A percentile compares a stretch with the other conserved stretches of the same genome.
Evolutionary conservation across 805 yeast species (phyloP).

Genomic region (Candida odintsovae): DNA sequence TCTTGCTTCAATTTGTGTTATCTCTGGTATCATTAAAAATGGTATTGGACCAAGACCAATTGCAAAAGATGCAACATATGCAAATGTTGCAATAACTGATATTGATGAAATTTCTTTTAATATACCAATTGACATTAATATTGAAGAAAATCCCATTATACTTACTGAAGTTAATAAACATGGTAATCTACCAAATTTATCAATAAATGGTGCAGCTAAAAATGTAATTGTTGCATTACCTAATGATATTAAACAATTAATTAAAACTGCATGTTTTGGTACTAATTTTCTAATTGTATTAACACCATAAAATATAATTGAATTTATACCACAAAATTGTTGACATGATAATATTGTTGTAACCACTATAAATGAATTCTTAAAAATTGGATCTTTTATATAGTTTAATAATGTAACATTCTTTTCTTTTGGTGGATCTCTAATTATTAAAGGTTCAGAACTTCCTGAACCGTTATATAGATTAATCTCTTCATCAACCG

Average conservation of each 20-base stretch:
- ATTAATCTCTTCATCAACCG: conserved; percentile 16
- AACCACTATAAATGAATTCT: conserved; percentile 57
- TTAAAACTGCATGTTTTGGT: conserved; percentile 63
- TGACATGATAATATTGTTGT: conserved; percentile 75
- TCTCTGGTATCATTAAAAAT: conserved; percentile 79
- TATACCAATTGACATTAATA: conserved; percentile 64
- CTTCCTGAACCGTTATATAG: conserved; percentile 1
- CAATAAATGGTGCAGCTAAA: conserved; percentile 70
- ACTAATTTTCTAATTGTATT: conserved; percentile 65
- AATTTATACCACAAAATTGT: conserved; percentile 89
- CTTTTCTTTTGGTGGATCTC: background rate
- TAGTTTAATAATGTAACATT: conserved; percentile 35
- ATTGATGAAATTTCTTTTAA: conserved; percentile 37
- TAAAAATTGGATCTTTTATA: conserved; percentile 43
- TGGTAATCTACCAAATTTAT: conserved; percentile 68
- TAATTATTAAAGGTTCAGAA: conserved; percentile 1
- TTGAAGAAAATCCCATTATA: conserved; percentile 62
- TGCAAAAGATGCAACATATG: conserved; percentile 82
- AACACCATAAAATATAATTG: conserved; percentile 91
- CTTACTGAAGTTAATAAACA: conserved; percentile 59
- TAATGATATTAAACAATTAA: conserved; percentile 73
- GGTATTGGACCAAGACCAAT: conserved; percentile 96
- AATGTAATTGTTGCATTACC: conserved; percentile 73
- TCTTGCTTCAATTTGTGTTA: conserved; percentile 74
- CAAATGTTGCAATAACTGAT: conserved; percentile 59